A percentile compares a stretch with the other conserved stretches of the same genome.
Evolutionary conservation across 345 rosid species (phyloP).

Genomic region (Arabis hirsuta): DNA sequence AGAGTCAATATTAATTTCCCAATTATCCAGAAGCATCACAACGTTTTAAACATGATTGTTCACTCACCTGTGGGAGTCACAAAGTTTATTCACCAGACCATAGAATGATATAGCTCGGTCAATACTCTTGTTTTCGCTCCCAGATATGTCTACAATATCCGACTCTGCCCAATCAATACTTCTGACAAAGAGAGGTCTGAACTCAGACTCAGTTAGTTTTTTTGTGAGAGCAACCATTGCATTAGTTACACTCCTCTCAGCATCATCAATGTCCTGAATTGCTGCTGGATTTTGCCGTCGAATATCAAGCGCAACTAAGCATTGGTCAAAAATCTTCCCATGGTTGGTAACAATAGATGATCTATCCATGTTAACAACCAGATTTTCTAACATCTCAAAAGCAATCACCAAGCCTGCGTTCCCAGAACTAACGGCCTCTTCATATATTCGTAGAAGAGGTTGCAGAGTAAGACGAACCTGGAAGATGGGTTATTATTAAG

Average conservation of each 20-base stretch:
- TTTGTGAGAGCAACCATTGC: constrained; percentile 71
- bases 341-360: constrained; percentile 62
- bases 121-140: constrained; percentile 46
- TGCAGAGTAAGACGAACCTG: constrained; percentile 91
- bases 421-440: constrained; percentile 70
- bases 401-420: constrained; percentile 71
- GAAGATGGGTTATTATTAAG: constrained; percentile 33
- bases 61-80: constrained; percentile 82
- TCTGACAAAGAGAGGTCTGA: constrained; percentile 83
- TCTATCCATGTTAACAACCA: constrained; percentile 76
- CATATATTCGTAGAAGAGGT: constrained; percentile 68
- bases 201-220: constrained; percentile 94
- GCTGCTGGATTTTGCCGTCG: constrained; percentile 68
- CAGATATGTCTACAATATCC: constrained; percentile 53
- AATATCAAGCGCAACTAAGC: constrained; percentile 86
- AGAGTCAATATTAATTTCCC: constrained; percentile 13
- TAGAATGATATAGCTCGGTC: constrained; percentile 81
- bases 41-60: neutral
- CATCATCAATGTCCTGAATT: constrained; percentile 60
- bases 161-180: constrained; percentile 89
- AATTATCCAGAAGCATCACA: constrained; percentile 7
- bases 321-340: constrained; percentile 73
- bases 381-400: constrained; percentile 72
- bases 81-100: constrained; percentile 73
- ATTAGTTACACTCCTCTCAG: constrained; percentile 71